Conservation (phyloP, 2,329 filamentous ascomycete species). For the Drechslerella dactyloides region DNA sequence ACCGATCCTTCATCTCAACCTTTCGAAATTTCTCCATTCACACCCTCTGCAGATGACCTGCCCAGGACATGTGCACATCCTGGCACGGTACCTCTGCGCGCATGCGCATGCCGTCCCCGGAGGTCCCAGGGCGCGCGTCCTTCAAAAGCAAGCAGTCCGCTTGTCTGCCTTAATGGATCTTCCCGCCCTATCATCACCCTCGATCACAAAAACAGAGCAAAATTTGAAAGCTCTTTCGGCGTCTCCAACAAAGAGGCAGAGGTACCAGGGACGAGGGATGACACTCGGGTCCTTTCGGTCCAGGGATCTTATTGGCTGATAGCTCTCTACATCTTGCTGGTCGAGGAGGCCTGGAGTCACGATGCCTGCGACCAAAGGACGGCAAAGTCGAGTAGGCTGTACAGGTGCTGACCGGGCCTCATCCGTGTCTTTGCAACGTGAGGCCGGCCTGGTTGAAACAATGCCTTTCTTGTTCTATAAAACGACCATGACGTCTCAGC, state of each 20-base stretch:
- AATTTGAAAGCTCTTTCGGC: constrained; percentile 26
- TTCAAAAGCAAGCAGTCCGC: constrained; percentile 8
- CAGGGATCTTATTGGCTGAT: constrained; percentile 38
- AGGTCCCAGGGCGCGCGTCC: neutral
- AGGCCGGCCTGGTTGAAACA: constrained; percentile 12
- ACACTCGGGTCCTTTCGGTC: constrained; percentile 15
- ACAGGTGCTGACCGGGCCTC: constrained; percentile 8
- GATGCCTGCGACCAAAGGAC: constrained; percentile 8
- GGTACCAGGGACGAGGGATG: constrained; percentile 6
- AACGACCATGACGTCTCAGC: constrained; percentile 18
- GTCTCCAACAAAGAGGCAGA: constrained; percentile 26
- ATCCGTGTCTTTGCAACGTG: constrained; percentile 1
- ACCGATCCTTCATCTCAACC: constrained; percentile 12
- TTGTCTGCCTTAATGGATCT: constrained; percentile 29
- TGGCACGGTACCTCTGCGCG: neutral
- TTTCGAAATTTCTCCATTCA: neutral
- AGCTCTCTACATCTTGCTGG: constrained; percentile 32
- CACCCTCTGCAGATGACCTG: neutral
- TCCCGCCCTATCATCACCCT: constrained; percentile 32
- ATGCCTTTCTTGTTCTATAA: constrained; percentile 42
- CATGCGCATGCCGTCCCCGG: constrained; percentile 18
- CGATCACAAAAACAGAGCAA: neutral
- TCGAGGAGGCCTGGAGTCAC: constrained; percentile 16
- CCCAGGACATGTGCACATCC: neutral
- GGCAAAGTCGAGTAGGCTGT: constrained; percentile 35